A percentile compares a stretch with the other conserved stretches of the same genome.
These are phyloP conservation scores for Colletotrichum incanum DNA, from an alignment of 2,329 filamentous ascomycete genomes.

Conservation along the genomic window DNA sequence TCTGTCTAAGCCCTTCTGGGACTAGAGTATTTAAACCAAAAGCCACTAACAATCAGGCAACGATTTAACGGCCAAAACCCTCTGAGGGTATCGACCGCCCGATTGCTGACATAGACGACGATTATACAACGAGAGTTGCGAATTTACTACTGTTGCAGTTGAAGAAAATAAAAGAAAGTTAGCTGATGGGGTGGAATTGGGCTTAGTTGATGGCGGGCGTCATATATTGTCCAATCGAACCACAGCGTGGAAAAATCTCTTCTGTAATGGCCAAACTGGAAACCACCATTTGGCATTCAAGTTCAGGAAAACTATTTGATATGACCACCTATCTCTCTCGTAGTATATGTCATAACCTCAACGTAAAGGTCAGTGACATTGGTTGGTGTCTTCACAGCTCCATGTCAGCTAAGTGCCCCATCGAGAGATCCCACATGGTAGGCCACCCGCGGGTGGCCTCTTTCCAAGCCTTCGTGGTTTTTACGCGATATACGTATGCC, in stretches of 20 bases:
- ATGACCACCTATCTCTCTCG: neutral
- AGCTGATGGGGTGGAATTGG: no score
- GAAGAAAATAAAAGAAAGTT: no score
- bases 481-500: neutral
- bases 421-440: neutral
- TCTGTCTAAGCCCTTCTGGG: conserved; percentile 2
- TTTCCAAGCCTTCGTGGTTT: neutral
- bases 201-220: no score
- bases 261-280: no score
- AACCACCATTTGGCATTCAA: no score
- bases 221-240: no score
- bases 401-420: neutral
- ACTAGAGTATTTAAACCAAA: neutral
- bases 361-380: no score
- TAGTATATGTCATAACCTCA: no score
- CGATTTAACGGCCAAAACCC: neutral
- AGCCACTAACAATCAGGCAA: neutral
- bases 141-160: no score
- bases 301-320: no score
- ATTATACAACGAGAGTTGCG: neutral
- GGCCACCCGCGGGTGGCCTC: neutral
- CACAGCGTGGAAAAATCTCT: no score
- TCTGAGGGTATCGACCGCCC: neutral
- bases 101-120: no score
- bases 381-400: neutral